Evolutionary conservation across 2,329 filamentous ascomycete genomes (phyloP), one percentile per base, ranked within the genome.

Genomic region (Aspergillus sp.): DNA sequence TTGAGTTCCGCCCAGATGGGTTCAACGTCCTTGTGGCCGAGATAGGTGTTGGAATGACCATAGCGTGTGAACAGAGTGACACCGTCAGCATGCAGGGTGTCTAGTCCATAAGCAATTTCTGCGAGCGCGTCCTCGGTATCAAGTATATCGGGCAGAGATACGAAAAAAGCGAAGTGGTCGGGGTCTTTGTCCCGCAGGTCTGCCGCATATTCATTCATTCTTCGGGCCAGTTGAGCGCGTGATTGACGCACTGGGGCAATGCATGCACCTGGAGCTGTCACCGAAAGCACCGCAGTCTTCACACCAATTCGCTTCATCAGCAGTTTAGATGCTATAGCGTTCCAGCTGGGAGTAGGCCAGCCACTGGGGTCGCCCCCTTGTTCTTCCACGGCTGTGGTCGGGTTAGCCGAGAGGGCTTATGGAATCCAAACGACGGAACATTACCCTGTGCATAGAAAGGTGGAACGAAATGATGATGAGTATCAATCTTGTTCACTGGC

Each of bases 1-100:
- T 80, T 72, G n/a, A 84, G 74, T 55, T 78, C 78, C 0, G 68
- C 71, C 82, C 81, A 84, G 47, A 82, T 72, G 6, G 75, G 72
- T 3, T 66, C 57, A 57, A 81, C 69, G 32, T 51, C 38, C 2
- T 30, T 28, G 63, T 82, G 72, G 25, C 82, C 81, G 0, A 84
- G 77, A 61, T 83, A 83, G 12, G 69, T 63, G 54, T 79, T 72
- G 7, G 64, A 77, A 58, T 82, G 81, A 6, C 79, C 78, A 60
- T 83, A 82, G 9, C 79, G 72, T 0, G 79, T 82, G 57, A 78
- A 80, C 0, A 84, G 66, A 0, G 69, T 76, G 1, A 84, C 70
- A 0, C 81, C 81, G 62, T 84, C 81, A 0, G 80, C 60, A n/a
- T 50, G 45, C 9, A 62, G 41, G 9, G n/a, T 56, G 6, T 62